Base-by-base conservation (phyloP, 2,329 filamentous ascomycete species). In the Colletotrichum scovillei region DNA sequence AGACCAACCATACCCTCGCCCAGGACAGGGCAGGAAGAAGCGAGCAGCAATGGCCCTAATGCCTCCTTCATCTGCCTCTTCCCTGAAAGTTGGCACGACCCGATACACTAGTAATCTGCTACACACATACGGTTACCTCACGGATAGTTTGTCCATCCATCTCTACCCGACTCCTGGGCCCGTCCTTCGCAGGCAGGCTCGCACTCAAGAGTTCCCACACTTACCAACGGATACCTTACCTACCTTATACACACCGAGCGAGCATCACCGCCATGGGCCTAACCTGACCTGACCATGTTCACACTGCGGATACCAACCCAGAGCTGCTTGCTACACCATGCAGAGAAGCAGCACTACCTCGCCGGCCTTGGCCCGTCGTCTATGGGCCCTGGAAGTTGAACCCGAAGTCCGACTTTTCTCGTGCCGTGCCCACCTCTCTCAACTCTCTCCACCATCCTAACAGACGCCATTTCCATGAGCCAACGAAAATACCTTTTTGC, bases 361-460 rank as follows among this genome's bases (percentile, higher is more conserved):
- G 5, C 57, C 57, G 57, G 14, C 56, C 19, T n/a, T 49, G 16
- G 42, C 42, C 42, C 42, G 8, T 49, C 42, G 63, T 30, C 24
- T 46, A 26, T 66, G 38, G 32, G 53, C 19, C 63, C 32, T 35
- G 32, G 32, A 35, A 35, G 32, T 22, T 24, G 53, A 53, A 30
- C 58, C 62, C 67, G 62, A 70, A 32, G 53, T 59, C 42, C 62
- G 32, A 32, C 53, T 46, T 53, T 42, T 64, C 24, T 12, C 64
- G 14, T 38, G 14, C 22, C 38, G 14, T 32, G 9, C 55, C 60
- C 52, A 30, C 42, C 55, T 9, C 30, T 67, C 30, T 67, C 28
- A 67, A 26, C 65, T 30, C 67, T 49, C 46, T 63, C 64, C 35
- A 63, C 46, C 38, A 63, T 19, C 57, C 55, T 69, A 32, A 12